phyloP scores from a whole-genome alignment of 805 yeast species.

The Myxozyma geophila region DNA sequence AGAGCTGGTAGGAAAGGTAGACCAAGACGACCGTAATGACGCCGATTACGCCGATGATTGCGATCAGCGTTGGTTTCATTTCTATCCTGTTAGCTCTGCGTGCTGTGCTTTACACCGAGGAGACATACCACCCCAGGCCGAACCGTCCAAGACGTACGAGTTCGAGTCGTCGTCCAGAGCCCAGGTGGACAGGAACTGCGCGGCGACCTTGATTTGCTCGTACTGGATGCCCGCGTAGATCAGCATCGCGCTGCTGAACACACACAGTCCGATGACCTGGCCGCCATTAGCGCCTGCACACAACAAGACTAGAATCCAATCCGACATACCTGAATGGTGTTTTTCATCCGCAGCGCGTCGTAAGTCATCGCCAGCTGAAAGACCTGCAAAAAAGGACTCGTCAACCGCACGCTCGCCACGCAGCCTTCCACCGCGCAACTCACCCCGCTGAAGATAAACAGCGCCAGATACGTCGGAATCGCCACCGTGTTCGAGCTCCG shows the following conservation, averaged over 20 bases:
- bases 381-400: slow-evolving; percentile 33
- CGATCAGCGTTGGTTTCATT: slow-evolving; percentile 49
- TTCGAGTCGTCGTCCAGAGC: slow-evolving; percentile 23
- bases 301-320: not conserved
- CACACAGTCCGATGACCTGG: slow-evolving; percentile 45
- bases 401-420: not conserved
- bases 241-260: slow-evolving; percentile 52
- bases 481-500: slow-evolving; percentile 39
- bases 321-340: slow-evolving; percentile 44
- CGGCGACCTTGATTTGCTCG: slow-evolving; percentile 47
- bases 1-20: slow-evolving; percentile 46
- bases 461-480: slow-evolving; percentile 51
- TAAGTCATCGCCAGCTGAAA: slow-evolving; percentile 50
- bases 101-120: not conserved
- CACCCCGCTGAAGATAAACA: slow-evolving; percentile 53
- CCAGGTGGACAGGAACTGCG: slow-evolving; percentile 35
- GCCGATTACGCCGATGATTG: slow-evolving; percentile 51
- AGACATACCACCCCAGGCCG: slow-evolving; percentile 30
- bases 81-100: not conserved
- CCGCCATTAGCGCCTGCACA: not conserved
- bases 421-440: not conserved
- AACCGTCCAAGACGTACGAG: slow-evolving; percentile 18
- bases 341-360: slow-evolving; percentile 49
- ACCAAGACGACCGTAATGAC: slow-evolving; percentile 46
- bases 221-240: slow-evolving; percentile 55